Evolutionary conservation across 164 flowering plant species (phyloP).

Genomic region (Piper betle): DNA sequence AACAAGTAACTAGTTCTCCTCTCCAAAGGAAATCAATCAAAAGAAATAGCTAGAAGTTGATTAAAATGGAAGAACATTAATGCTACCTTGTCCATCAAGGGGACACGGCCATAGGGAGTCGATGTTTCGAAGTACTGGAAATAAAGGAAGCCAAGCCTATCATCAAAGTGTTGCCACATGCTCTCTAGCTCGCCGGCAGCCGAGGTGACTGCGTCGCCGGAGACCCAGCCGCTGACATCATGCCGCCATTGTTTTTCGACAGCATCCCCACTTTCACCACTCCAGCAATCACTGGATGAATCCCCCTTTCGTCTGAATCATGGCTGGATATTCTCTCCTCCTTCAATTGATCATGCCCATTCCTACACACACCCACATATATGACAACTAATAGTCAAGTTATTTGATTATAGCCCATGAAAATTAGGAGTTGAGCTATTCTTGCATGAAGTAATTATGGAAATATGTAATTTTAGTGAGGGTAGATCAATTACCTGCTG

Average conservation of each 20-base stretch:
- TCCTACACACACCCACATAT: conserved; percentile 1
- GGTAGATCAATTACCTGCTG: not conserved
- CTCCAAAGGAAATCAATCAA: not conserved
- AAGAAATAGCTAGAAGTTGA: not conserved
- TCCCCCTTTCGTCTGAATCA: conserved; percentile 31
- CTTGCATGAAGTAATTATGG: not conserved
- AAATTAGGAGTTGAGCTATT: not conserved
- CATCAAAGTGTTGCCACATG: conserved; percentile 22
- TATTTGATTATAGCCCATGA: not conserved
- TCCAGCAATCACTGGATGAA: conserved; percentile 61
- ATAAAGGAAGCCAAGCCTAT: conserved; percentile 37
- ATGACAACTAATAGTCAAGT: not conserved
- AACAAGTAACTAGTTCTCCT: not conserved
- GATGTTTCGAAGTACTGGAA: conserved; percentile 32
- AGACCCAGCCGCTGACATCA: conserved; percentile 63
- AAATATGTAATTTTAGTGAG: not conserved
- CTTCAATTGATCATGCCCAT: conserved; percentile 18
- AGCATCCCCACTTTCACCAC: conserved; percentile 68
- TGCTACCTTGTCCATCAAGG: conserved; percentile 41
- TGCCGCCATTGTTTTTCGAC: conserved; percentile 59
- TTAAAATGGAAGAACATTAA: not conserved
- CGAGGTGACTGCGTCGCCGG: conserved; percentile 6
- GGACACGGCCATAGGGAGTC: conserved; percentile 38
- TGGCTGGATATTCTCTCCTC: conserved; percentile 38
- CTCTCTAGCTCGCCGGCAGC: conserved; percentile 46